Evolutionary conservation across 108 stramenopile genomes (phyloP).

Genomic region (Aurantiochytrium sp.): DNA sequence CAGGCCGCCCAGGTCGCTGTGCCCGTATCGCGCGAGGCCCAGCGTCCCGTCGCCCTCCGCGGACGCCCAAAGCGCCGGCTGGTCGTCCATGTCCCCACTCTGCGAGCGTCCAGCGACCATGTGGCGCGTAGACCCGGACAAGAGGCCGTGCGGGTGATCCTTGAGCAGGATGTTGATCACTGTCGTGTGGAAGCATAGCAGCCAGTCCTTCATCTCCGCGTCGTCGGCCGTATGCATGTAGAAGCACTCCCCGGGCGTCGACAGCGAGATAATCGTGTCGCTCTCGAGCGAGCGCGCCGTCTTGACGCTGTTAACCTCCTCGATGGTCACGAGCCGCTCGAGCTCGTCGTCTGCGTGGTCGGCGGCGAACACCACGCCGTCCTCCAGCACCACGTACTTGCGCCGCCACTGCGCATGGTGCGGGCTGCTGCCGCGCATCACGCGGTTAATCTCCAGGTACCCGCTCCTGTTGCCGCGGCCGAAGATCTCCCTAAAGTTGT

Average conservation of each 20-base stretch:
- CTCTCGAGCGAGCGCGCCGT: conserved; percentile 2
- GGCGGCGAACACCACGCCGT: background rate
- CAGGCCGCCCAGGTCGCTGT: background rate
- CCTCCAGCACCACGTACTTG: background rate
- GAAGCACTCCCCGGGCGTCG: background rate
- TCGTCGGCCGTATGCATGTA: background rate
- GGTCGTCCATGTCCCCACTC: background rate
- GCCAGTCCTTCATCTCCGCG: conserved; percentile 14
- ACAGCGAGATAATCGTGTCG: background rate
- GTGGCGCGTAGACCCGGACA: background rate
- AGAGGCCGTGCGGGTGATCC: background rate
- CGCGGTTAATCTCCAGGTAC: conserved; percentile 15
- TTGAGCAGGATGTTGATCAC: background rate
- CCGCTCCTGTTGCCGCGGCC: background rate
- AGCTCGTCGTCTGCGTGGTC: background rate
- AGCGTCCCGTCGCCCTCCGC: background rate
- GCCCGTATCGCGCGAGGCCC: background rate
- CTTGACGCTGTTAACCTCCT: background rate
- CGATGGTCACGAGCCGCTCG: background rate
- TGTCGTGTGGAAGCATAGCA: background rate
- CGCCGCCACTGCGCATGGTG: background rate
- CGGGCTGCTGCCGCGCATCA: background rate
- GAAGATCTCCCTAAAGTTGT: background rate
- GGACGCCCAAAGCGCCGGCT: background rate
- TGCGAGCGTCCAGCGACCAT: background rate